Evolutionary conservation across 2,329 filamentous ascomycete species (phyloP), one percentile per base, ranked within the genome.

Genomic region (Sordariomycetes sp.): DNA sequence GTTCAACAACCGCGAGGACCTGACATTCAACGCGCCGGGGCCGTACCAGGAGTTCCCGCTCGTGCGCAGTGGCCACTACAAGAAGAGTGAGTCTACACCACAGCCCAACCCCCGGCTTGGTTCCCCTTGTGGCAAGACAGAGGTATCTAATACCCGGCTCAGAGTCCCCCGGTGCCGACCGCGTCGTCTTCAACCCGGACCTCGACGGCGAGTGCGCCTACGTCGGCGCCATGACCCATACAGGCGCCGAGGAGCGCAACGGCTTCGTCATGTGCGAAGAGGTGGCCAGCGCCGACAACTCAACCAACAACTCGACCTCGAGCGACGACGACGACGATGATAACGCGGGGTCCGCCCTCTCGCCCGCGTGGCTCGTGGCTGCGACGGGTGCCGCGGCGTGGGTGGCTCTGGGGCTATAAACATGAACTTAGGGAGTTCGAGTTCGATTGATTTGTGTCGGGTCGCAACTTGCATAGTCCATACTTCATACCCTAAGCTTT

Each of bases 161-260:
- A 77, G 80, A 80, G 32, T 78, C 76, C 1, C 82, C 82, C 1
- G 82, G 82, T 48, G 69, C 82, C 17, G 81, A 85, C 64, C 77
- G 82, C 52, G 78, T 85, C 53, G 67, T 86, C 22, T 79, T 85
- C 68, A 83, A 81, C 65, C 72, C 65, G 0, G 35, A 48, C 6
- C n/a, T 45, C 24, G 20, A 48, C 17, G 51, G 51, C 20, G 59
- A 69, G 12, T 75, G 81, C 60, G 61, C 74, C 59, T 73, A 77
- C 36, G 82, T 79, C 17, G 82, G 80, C 39, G 71, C 75, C 39
- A 84, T 86, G 60, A 86, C 83, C 1, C 83, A 86, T 63, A 83
- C 79, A 48, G 82, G 82, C 39, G 82, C 82, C n/a, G 25, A 32
- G 17, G 79, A 74, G 59, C 79, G 79, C 12, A 80, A 85, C 64